Evolutionary conservation across 2,329 filamentous ascomycete species (phyloP).

Genomic region (Trichoderma lentiforme): DNA sequence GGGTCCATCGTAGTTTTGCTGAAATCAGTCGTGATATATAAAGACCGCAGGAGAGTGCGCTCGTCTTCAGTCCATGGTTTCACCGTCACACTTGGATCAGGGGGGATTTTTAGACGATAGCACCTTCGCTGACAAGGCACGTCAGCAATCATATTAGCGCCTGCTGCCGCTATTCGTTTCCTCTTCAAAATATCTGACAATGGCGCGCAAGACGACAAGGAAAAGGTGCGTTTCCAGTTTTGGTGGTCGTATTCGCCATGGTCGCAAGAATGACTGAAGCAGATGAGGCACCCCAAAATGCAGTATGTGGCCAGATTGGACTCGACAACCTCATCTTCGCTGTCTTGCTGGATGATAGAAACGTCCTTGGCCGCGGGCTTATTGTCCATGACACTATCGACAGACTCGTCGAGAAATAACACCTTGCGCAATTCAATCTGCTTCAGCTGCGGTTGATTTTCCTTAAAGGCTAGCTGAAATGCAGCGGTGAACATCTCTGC

Average conservation of each 20-base stretch:
- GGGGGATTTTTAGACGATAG: constrained; percentile 27
- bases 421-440: constrained; percentile 51
- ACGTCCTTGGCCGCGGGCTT: constrained; percentile 51
- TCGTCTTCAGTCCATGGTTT: constrained; percentile 50
- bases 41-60: constrained; percentile 44
- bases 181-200: constrained; percentile 34
- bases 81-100: constrained; percentile 24
- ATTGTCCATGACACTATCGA: constrained; percentile 52
- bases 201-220: constrained; percentile 37
- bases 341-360: constrained; percentile 32
- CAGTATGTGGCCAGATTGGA: constrained; percentile 52
- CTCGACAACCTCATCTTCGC: constrained; percentile 42
- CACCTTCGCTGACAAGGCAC: constrained; percentile 42
- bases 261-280: constrained; percentile 58
- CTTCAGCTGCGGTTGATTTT: constrained; percentile 31
- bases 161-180: constrained; percentile 22
- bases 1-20: constrained; percentile 41
- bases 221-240: constrained; percentile 52
- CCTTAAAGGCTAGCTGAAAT: constrained; percentile 54
- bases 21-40: constrained; percentile 41
- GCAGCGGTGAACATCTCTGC: constrained; percentile 53
- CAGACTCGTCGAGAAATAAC: constrained; percentile 50
- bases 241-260: constrained; percentile 58
- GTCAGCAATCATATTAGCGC: constrained; percentile 11
- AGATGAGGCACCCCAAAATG: constrained; percentile 56